Base-by-base conservation (phyloP, 2,329 filamentous ascomycete genomes). In the Talaromyces sp. region DNA sequence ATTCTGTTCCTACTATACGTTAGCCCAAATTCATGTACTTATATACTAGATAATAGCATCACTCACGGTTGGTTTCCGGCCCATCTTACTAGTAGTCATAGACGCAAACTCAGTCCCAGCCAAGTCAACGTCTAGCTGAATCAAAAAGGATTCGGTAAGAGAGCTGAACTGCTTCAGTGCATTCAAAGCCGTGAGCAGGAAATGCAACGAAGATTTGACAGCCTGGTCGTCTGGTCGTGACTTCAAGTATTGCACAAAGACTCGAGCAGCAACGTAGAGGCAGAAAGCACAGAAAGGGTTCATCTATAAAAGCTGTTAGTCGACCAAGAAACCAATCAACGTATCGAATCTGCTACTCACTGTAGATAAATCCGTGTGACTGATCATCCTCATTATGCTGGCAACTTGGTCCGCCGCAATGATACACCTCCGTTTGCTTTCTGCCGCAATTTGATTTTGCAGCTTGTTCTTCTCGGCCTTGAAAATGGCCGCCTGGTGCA, bases 401-500 rank as follows among this genome's bases (percentile, higher is more conserved):
- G 93, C 90, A 71, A 97, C 96, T 72, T 97, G 93, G 61, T 93
- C 92, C 31, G 95, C 95, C 12, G 94, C 92, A 27, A 92, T 92
- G 63, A 98, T 92, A 69, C 95, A 98, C 64, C 95, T 86, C 14
- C 95, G 86, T 75, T 96, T 97, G 75, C 93, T 96, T 72, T 98
- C 94, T 1, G 90, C 87, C 65, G 90, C 88, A 54, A 97, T 88
- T 18, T 89, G 88, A 1, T 84, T 80, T 0, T 91, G 88, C 64
- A 97, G 79, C 59, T 87, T 85, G 75, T 96, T 89, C 77, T 92
- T 95, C 69, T 98, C 94, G 0, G 93, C 92, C 73, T 97, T 98
- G 83, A 94, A 97, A 23, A 99, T 98, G 30, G 95, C 95, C 2
- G 94, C 95, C 78, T 99, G 95, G 71, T 99, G 95, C n/a, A 99